A percentile compares a stretch with the other conserved stretches of the same genome.
phyloP scores from a whole-genome alignment of 2,329 filamentous ascomycete genomes.

The Pyrenophora seminiperda region DNA sequence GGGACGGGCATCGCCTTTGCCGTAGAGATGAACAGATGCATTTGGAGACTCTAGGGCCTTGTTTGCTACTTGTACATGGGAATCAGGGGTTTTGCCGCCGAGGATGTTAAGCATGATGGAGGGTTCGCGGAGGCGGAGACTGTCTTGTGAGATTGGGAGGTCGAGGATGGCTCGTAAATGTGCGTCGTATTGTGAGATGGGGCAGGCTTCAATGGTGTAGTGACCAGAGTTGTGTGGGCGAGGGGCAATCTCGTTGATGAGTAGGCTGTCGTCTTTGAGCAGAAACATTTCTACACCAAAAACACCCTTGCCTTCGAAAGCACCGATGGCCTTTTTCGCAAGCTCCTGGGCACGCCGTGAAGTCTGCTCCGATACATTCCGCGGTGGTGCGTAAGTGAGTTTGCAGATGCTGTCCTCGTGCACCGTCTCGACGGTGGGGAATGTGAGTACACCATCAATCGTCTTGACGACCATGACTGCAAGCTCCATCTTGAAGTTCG shows the following conservation, averaged over 20 bases:
- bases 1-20: slow-evolving; percentile 81
- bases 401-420: slow-evolving; percentile 97
- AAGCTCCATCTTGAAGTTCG: slow-evolving; percentile 82
- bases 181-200: slow-evolving; percentile 88
- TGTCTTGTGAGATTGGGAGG: slow-evolving; percentile 58
- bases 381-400: slow-evolving; percentile 83
- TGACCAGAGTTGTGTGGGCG: slow-evolving; percentile 91
- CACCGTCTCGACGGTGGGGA: slow-evolving; percentile 90
- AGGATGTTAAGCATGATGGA: slow-evolving; percentile 65
- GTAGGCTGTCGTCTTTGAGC: slow-evolving; percentile 69
- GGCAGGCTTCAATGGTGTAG: slow-evolving; percentile 91
- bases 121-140: slow-evolving; percentile 63
- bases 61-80: slow-evolving; percentile 65
- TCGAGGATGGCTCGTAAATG: slow-evolving; percentile 85
- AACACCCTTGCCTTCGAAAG: slow-evolving; percentile 85
- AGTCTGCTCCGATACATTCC: slow-evolving; percentile 66
- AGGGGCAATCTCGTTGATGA: slow-evolving; percentile 87
- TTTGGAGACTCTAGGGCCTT: slow-evolving; percentile 63
- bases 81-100: slow-evolving; percentile 64
- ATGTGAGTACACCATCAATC: slow-evolving; percentile 74
- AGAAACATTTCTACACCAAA: slow-evolving; percentile 98
- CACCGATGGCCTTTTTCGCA: slow-evolving; percentile 77
- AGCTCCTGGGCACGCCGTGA: slow-evolving; percentile 72
- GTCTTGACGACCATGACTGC: slow-evolving; percentile 95
- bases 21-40: slow-evolving; percentile 82